A percentile compares a stretch with the other conserved stretches of the same genome.
phyloP scores from a whole-genome alignment of 2,329 filamentous ascomycete genomes.

The Fusarium nodosum region DNA sequence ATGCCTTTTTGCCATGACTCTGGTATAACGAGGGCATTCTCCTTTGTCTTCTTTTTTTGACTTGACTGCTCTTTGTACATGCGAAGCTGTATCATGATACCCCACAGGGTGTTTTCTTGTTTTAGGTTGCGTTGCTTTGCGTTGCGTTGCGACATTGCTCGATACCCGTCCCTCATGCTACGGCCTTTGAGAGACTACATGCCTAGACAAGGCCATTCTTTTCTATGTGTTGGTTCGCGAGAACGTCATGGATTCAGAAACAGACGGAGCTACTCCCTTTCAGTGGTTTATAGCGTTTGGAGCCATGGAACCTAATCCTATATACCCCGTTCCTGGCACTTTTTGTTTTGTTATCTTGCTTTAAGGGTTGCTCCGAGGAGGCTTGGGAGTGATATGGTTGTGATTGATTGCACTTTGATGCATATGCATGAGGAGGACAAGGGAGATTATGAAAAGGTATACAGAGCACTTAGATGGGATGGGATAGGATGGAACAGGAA shows the following conservation, averaged over 20 bases:
- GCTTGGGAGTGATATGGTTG: slow-evolving; percentile 35
- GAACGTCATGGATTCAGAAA: slow-evolving; percentile 39
- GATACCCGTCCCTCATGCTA: slow-evolving; percentile 48
- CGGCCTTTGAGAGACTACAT: slow-evolving; percentile 45
- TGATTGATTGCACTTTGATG: slow-evolving; percentile 28
- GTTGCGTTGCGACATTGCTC: slow-evolving; percentile 34
- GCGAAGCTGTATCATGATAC: slow-evolving; percentile 46
- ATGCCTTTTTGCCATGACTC: slow-evolving; percentile 49
- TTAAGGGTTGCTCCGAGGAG: slow-evolving; percentile 23
- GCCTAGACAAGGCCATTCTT: slow-evolving; percentile 44
- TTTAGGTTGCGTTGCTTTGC: slow-evolving; percentile 36
- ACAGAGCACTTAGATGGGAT: neutral
- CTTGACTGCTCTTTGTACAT: slow-evolving; percentile 41
- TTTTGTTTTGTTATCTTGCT: slow-evolving; percentile 39
- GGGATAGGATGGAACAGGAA: neutral
- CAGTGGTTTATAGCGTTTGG: slow-evolving; percentile 41
- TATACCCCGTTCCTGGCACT: slow-evolving; percentile 50
- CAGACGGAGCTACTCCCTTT: slow-evolving; percentile 44
- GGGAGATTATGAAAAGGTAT: slow-evolving; percentile 12
- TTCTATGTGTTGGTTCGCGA: slow-evolving; percentile 40
- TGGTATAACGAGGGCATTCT: slow-evolving; percentile 39
- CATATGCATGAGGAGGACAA: slow-evolving; percentile 33
- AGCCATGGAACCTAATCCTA: slow-evolving; percentile 50
- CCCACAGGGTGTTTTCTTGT: slow-evolving; percentile 37
- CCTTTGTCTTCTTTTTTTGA: slow-evolving; percentile 37